Percentiles rank a stretch among this genome's conserved stretches.
Evolutionary conservation across 73 alveolate species (phyloP).

Genomic region (Stentor coeruleus): DNA sequence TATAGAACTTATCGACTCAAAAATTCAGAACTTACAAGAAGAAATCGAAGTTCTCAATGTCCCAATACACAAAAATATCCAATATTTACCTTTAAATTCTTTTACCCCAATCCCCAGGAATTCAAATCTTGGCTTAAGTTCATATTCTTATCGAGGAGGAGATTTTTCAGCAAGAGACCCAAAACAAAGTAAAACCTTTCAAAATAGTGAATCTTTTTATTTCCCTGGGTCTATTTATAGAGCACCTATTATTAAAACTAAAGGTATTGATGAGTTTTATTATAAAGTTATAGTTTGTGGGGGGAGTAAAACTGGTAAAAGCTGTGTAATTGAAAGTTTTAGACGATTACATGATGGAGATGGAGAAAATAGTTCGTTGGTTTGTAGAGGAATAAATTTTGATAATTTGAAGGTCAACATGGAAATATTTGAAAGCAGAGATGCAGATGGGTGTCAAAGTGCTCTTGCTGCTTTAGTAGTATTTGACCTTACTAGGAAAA

Average conservation of each 20-base stretch:
- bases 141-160: too few relatives aligned
- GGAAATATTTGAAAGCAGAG: not conserved
- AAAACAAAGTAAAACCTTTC: too few relatives aligned
- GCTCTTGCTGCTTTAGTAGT: not conserved
- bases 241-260: too few relatives aligned
- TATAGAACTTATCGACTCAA: not conserved
- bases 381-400: not conserved
- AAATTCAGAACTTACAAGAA: not conserved
- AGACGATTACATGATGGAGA: not conserved
- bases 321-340: not conserved
- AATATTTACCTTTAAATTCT: too few relatives aligned
- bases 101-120: not conserved
- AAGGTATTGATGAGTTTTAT: not conserved
- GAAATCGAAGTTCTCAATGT: not conserved
- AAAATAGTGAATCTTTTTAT: not conserved
- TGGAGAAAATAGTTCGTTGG: not conserved
- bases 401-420: not conserved
- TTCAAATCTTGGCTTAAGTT: too few relatives aligned
- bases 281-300: not conserved
- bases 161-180: too few relatives aligned
- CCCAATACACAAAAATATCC: too few relatives aligned
- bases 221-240: not conserved
- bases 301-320: not conserved
- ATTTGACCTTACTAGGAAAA: not conserved
- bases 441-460: not conserved